phyloP scores from a whole-genome alignment of 495 filamentous ascomycete species.

The Penicillium paxilli region DNA sequence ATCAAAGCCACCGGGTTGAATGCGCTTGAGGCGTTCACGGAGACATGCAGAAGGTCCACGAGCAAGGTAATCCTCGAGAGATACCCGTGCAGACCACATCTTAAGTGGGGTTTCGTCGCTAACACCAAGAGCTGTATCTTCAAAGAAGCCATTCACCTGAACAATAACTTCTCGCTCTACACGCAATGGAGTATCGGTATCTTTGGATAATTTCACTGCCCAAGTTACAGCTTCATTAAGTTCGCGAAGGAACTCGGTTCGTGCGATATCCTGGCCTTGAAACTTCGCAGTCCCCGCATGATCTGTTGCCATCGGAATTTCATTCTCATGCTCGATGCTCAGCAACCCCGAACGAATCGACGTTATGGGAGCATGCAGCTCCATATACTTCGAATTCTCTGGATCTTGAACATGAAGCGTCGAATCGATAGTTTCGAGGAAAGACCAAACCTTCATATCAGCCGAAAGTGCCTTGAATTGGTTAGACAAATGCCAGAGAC shows the following conservation, averaged over 20 bases:
- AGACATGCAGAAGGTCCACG: slow-evolving; percentile 33
- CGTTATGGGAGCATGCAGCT: slow-evolving; percentile 57
- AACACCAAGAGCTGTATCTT: slow-evolving; percentile 45
- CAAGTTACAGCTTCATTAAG: slow-evolving; percentile 43
- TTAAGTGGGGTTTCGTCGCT: slow-evolving; percentile 46
- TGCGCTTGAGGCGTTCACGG: slow-evolving; percentile 27
- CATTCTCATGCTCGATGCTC: slow-evolving; percentile 54
- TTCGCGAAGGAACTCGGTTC: slow-evolving; percentile 50
- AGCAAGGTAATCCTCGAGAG: slow-evolving; percentile 46
- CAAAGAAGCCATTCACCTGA: slow-evolving; percentile 63
- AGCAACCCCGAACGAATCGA: slow-evolving; percentile 62
- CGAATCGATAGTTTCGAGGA: slow-evolving; percentile 65
- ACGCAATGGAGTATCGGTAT: slow-evolving; percentile 41
- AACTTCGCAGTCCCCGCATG: slow-evolving; percentile 60
- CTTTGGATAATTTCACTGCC: slow-evolving; percentile 39
- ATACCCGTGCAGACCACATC: slow-evolving; percentile 53
- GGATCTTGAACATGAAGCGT: slow-evolving; percentile 46
- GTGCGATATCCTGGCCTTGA: slow-evolving; percentile 51
- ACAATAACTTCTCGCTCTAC: slow-evolving; percentile 55
- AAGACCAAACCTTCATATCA: slow-evolving; percentile 67
- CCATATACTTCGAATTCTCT: slow-evolving; percentile 28
- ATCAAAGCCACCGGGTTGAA: slow-evolving; percentile 24
- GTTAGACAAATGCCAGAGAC: slow-evolving; percentile 51
- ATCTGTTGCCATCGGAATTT: slow-evolving; percentile 57
- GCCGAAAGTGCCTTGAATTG: slow-evolving; percentile 59